Percentiles rank a stretch among this genome's conserved stretches.
These are phyloP conservation scores for Cystofilobasidium ferigula DNA, from an alignment of 768 basidiomycete species.

Conservation along the genomic window DNA sequence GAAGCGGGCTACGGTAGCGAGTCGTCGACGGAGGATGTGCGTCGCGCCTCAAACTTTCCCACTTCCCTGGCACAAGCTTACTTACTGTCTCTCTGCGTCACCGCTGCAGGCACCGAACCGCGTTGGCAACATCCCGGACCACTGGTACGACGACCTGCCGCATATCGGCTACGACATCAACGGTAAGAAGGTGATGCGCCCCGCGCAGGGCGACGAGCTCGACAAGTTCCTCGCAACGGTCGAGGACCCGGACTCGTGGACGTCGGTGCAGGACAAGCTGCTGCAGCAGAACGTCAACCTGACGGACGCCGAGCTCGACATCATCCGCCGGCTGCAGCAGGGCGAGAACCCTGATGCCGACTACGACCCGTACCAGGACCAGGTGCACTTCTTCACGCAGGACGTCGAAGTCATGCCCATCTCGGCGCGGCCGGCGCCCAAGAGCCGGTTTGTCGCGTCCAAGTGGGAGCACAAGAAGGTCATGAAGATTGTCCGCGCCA, in stretches of 20 bases:
- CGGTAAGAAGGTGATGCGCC: conserved; percentile 85
- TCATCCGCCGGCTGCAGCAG: conserved; percentile 79
- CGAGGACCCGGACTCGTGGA: conserved; percentile 87
- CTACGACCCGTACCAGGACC: conserved; percentile 89
- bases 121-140: conserved; percentile 85
- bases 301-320: conserved; percentile 80
- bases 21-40: conserved; percentile 40
- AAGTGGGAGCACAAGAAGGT: conserved; percentile 99
- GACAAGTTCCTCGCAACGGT: conserved; percentile 92
- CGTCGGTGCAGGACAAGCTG: conserved; percentile 80
- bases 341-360: conserved; percentile 80
- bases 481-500: conserved; percentile 99
- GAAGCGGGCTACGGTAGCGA: conserved; percentile 41
- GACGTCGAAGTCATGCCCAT: conserved; percentile 86
- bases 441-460: conserved; percentile 89
- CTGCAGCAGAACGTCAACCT: conserved; percentile 74
- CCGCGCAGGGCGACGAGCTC: conserved; percentile 88
- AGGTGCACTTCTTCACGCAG: conserved; percentile 92
- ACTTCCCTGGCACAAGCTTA: not conserved
- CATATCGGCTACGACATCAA: conserved; percentile 94
- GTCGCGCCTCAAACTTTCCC: conserved; percentile 23
- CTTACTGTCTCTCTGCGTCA: not conserved
- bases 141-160: conserved; percentile 99
- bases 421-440: conserved; percentile 82
- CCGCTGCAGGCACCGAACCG: conserved; percentile 70